Base-by-base conservation (phyloP, 352 stramenopile genomes). In the Sclerospora graminicola region DNA sequence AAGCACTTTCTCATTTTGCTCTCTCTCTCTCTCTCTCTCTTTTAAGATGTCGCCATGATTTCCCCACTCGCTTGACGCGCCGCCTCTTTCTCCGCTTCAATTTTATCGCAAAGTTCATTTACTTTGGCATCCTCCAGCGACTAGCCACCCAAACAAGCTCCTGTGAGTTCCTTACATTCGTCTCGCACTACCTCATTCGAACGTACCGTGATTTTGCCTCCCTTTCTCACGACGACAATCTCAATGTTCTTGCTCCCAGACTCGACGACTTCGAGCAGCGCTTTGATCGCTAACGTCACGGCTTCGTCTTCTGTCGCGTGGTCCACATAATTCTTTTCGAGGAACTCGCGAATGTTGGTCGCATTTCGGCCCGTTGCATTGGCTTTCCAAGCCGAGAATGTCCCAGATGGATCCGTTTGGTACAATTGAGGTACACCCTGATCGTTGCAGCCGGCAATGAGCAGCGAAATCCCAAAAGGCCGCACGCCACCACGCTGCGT, bases 161-260 rank as follows among this genome's bases (percentile, higher is more conserved):
- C n/a, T n/a, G n/a, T n/a, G n/a, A n/a, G n/a, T n/a, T n/a, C n/a
- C n/a, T n/a, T 10, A 30, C 7, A 30, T 10, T 11, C 26, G 10
- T 11, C 26, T 30, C 7, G 26, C 7, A 7, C 7, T 10, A 30
- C 26, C 7, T 7, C 19, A 29, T 5, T 16, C 8, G 8, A 42
- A 65, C 69, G 46, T 63, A 88, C 77, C 76, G 73, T 57, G 27
- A 88, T 63, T 41, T 83, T 69, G 45, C 77, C 76, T 21, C 72
- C 76, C 20, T 56, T 68, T 61, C 75, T 63, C 24, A 98, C 80
- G 27, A 98, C 82, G 37, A 91, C 95, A 45, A 99, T 89, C 75
- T 99, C 95, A 82, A 99, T 99, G 67, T 98, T 99, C 70, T 99
- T 99, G 44, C 92, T 95, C 50, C 95, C 95, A 36, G 91, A 96